phyloP scores from a whole-genome alignment of 371 early-diverging fungal genomes.

The Caulochytrium protostelioides region DNA sequence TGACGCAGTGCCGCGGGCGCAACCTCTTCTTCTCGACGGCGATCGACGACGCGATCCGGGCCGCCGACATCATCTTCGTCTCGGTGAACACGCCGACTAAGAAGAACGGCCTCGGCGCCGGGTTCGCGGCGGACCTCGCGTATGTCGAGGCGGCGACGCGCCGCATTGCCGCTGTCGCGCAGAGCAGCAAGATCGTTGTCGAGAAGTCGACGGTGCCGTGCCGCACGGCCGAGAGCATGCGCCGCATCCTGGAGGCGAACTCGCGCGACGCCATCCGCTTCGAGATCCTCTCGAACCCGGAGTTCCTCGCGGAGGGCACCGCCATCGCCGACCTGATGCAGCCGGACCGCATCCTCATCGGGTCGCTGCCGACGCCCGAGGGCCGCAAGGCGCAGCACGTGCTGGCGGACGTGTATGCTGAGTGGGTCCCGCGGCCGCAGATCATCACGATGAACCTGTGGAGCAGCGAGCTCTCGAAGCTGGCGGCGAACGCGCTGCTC shows the following conservation, averaged over 20 bases:
- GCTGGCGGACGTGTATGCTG: constrained; percentile 51
- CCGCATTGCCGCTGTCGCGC: constrained; percentile 67
- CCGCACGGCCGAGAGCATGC: constrained; percentile 73
- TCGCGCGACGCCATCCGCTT: constrained; percentile 46
- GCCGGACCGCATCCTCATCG: constrained; percentile 87
- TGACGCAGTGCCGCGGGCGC: constrained; percentile 40
- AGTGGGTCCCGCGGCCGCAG: constrained; percentile 47
- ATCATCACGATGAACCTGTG: constrained; percentile 82
- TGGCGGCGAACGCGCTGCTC: constrained; percentile 82
- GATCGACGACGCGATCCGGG: constrained; percentile 45
- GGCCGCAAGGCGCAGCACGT: constrained; percentile 54
- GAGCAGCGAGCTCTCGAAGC: constrained; percentile 82
- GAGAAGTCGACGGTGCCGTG: constrained; percentile 92
- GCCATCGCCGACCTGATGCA: constrained; percentile 60
- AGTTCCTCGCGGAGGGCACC: constrained; percentile 89
- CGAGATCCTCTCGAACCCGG: constrained; percentile 84
- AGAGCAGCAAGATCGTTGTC: constrained; percentile 66
- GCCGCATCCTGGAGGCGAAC: constrained; percentile 66
- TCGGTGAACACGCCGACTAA: constrained; percentile 77
- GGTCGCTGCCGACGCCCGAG: constrained; percentile 52
- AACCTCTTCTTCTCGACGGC: constrained; percentile 72
- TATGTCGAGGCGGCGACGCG: constrained; percentile 70
- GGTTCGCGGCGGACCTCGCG: constrained; percentile 66
- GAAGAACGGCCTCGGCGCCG: constrained; percentile 54
- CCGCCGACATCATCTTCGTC: constrained; percentile 69